These are phyloP conservation scores for Lactarius akahatsu DNA, from an alignment of 768 basidiomycete species.

Conservation along the genomic window DNA sequence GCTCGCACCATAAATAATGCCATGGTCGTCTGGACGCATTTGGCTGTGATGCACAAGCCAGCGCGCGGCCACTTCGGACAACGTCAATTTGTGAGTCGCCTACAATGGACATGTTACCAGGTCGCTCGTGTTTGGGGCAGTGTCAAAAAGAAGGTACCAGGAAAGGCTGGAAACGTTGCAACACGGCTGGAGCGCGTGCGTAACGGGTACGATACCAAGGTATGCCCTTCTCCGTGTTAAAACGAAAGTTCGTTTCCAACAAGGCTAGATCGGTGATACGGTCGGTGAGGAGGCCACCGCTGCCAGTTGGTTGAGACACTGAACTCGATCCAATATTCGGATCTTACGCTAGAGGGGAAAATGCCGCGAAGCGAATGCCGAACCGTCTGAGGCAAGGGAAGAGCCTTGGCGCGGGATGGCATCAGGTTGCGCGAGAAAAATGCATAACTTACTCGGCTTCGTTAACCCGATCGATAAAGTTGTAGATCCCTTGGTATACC, in stretches of 20 bases:
- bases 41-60: conserved; percentile 45
- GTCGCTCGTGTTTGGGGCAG: neutral
- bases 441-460: conserved; percentile 27
- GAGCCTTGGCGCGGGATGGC: conserved; percentile 12
- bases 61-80: conserved; percentile 42
- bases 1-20: conserved; percentile 43
- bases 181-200: neutral
- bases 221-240: conserved; percentile 1
- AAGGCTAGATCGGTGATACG: neutral
- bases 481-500: conserved; percentile 34
- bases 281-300: conserved; percentile 34
- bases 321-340: neutral
- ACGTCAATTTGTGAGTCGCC: conserved; percentile 36
- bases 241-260: conserved; percentile 8
- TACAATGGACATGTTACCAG: conserved; percentile 30
- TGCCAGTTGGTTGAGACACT: neutral
- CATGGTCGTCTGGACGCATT: conserved; percentile 35
- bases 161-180: conserved; percentile 5
- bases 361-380: conserved; percentile 36
- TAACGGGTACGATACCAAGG: conserved; percentile 1
- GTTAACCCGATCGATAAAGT: conserved; percentile 29
- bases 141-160: neutral
- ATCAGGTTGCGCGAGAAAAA: neutral
- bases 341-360: conserved; percentile 35
- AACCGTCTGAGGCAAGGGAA: conserved; percentile 33